phyloP scores from a whole-genome alignment of 2,329 filamentous ascomycete species.

The Myrmaecium sp. region DNA sequence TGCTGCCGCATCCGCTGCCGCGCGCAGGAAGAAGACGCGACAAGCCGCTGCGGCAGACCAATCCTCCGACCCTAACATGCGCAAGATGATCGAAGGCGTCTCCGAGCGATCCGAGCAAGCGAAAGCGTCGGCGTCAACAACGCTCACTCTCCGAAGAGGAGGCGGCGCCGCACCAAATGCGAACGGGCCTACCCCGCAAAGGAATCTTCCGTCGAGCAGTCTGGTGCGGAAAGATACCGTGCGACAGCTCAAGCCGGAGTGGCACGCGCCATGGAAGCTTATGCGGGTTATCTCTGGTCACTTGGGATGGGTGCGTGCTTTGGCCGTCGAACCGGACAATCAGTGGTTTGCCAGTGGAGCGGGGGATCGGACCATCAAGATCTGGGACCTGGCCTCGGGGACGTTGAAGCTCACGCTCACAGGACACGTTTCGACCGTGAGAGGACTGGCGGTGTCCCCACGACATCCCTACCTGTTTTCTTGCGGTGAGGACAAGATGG shows the following conservation, averaged over 20 bases:
- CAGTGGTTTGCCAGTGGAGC: conserved; percentile 95
- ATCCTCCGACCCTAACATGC: conserved; percentile 37
- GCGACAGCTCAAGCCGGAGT: conserved; percentile 63
- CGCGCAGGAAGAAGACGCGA: conserved; percentile 46
- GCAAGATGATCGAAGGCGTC: conserved; percentile 51
- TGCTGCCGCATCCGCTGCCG: conserved; percentile 37
- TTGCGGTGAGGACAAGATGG: conserved; percentile 98
- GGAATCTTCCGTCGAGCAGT: conserved; percentile 35
- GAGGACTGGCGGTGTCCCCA: conserved; percentile 80
- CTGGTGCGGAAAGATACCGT: conserved; percentile 47
- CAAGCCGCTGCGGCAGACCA: conserved; percentile 29
- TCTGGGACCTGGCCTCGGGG: conserved; percentile 89
- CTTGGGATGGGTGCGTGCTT: conserved; percentile 77
- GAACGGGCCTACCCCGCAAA: conserved; percentile 35
- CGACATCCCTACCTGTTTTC: conserved; percentile 95
- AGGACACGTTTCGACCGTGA: conserved; percentile 84
- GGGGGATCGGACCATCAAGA: conserved; percentile 93
- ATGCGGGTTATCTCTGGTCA: conserved; percentile 96
- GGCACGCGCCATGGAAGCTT: conserved; percentile 97
- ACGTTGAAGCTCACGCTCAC: conserved; percentile 73
- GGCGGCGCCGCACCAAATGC: conserved; percentile 35
- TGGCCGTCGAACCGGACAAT: conserved; percentile 90
- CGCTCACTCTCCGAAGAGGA: conserved; percentile 36
- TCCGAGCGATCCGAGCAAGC: conserved; percentile 29
- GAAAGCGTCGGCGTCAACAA: conserved; percentile 33